Percentiles rank a stretch among this genome's conserved stretches.
phyloP scores from a whole-genome alignment of 2,329 filamentous ascomycete species.

The Colletotrichum musicola region DNA sequence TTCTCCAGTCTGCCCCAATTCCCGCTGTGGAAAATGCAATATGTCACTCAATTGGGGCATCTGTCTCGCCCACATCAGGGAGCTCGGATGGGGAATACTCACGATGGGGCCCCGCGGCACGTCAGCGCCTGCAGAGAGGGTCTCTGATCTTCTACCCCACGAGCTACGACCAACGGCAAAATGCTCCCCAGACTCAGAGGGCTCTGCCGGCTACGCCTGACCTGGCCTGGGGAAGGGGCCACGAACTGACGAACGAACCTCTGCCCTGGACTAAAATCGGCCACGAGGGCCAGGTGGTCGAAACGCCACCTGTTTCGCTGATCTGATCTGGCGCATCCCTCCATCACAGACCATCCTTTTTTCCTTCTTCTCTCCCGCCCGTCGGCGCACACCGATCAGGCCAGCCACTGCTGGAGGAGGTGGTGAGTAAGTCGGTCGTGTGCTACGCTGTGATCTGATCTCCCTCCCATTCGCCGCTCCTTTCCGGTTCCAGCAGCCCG shows the following conservation, averaged over 20 bases:
- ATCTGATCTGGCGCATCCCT: conserved; percentile 17
- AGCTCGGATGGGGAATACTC: conserved; percentile 4
- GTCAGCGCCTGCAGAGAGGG: conserved; percentile 8
- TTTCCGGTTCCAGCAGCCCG: conserved; percentile 5
- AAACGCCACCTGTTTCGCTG: conserved; percentile 15
- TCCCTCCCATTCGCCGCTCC: not conserved
- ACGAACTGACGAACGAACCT: not conserved
- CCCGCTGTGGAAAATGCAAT: conserved; percentile 7
- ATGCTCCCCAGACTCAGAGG: not conserved
- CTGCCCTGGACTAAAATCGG: not conserved
- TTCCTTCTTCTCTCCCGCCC: not conserved
- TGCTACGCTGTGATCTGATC: conserved; percentile 20
- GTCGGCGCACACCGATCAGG: conserved; percentile 23
- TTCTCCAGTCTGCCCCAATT: conserved; percentile 8
- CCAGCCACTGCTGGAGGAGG: not conserved
- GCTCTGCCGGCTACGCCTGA: not conserved
- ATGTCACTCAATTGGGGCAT: not conserved
- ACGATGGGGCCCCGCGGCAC: conserved; percentile 14
- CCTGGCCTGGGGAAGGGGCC: not conserved
- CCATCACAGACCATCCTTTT: no score
- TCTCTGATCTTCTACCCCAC: not conserved
- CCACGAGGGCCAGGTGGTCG: not conserved
- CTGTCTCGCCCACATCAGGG: not conserved
- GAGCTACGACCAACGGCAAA: not conserved
- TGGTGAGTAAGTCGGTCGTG: not conserved